phyloP scores from a whole-genome alignment of 2,329 filamentous ascomycete species.

The Fusarium sp. region DNA sequence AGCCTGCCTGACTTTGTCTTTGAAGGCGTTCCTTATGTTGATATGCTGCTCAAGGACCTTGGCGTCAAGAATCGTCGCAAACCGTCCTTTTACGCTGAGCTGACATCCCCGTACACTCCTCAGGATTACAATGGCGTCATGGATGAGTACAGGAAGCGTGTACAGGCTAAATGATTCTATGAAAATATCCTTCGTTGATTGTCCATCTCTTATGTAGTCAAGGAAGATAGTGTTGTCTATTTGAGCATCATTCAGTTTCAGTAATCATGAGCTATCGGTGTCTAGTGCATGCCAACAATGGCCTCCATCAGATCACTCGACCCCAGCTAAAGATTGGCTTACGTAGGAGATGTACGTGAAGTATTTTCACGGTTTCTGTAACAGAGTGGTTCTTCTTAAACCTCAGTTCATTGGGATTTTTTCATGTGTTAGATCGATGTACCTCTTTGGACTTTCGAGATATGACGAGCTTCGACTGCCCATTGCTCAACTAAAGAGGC shows the following conservation, averaged over 20 bases:
- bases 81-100: not conserved
- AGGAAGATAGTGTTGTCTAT: not conserved
- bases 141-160: not conserved
- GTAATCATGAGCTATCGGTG: not conserved
- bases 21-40: not conserved
- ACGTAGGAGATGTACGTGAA: not conserved
- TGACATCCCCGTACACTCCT: not conserved
- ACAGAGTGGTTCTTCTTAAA: not conserved
- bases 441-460: not conserved
- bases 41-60: conserved; percentile 5
- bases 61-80: not conserved
- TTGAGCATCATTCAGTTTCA: not conserved
- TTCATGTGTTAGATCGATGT: not conserved
- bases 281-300: not conserved
- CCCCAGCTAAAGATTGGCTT: no score
- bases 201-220: not conserved
- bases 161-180: not conserved
- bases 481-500: not conserved
- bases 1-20: not conserved
- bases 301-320: not conserved
- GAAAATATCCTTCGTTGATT: not conserved
- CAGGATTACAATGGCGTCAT: not conserved
- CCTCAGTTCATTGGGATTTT: not conserved
- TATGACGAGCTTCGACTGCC: not conserved
- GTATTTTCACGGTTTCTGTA: fast-evolving